Evolutionary conservation across 225 moss, liverwort and hornwort genomes (phyloP), one percentile per base, ranked within the genome.

Genomic region (Pleurozium schreberi): DNA sequence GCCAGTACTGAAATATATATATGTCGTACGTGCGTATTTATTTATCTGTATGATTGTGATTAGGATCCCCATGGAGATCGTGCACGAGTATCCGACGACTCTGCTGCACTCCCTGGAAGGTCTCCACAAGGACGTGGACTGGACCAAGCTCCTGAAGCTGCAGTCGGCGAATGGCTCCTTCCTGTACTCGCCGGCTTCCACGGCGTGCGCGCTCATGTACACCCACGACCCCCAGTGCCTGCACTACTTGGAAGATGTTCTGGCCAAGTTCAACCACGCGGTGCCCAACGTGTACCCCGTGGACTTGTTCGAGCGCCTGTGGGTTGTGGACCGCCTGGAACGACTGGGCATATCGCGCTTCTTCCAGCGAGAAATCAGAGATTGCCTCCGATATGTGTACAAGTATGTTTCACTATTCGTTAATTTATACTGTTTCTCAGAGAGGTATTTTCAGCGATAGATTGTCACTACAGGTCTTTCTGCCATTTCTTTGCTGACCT

Each of bases 81-180:
- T 98, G 84, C 96, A 98, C 89, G 88, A 93, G 57, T 92, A 93
- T 33, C 95, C 96, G 30, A 96, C 95, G 2, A 93, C 93, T 34
- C 83, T 98, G n/a, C 93, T 98, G n/a, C 92, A 94, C 71, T 96
- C 96, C 27, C 70, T 98, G 80, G 97, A 98, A 91, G 97, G 97
- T 23, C 53, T 98, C 70, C 95, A 93, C 68, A 87, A 92, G 87
- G 90, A 94, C 31, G 84, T 95, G 65, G 92, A 97, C 81, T 97
- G 97, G 96, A 87, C 85, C 55, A 79, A 93, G 79, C 88, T 97
- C 14, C 89, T 96, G 47, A 91, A 95, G 91, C 93, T 97, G 4
- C 96, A 97, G 89, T 89, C 82, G 70, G 70, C 86, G 43, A 93
- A 97, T 43, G 97, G 96, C 55, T 96, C 96, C 15, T 96, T 97